These are phyloP conservation scores for Ogataea dorogensis DNA, from an alignment of 805 yeast genomes.

Conservation along the genomic window DNA sequence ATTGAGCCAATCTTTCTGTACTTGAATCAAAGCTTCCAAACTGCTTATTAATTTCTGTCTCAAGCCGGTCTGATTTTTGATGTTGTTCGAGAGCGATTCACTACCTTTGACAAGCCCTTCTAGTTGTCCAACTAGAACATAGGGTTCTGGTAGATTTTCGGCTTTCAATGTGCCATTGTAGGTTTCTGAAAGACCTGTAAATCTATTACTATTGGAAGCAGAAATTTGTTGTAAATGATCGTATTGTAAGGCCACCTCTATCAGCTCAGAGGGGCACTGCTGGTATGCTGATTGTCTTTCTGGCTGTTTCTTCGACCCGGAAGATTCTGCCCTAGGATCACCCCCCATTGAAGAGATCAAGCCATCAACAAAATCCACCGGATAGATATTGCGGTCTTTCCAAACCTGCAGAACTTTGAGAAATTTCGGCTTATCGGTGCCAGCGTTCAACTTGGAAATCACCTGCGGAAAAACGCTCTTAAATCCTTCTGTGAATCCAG, in stretches of 20 bases:
- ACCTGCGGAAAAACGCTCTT: constrained; percentile 46
- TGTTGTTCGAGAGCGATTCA: constrained; percentile 12
- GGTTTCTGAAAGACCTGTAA: constrained; percentile 22
- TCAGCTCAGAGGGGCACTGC: constrained; percentile 27
- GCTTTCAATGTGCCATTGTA: constrained; percentile 28
- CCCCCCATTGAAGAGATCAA: constrained; percentile 11
- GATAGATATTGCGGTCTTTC: constrained; percentile 52
- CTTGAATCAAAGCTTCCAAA: constrained; percentile 27
- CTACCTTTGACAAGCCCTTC: constrained; percentile 18
- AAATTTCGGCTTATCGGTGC: constrained; percentile 38
- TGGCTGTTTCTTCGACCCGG: constrained; percentile 2
- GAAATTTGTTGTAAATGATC: constrained; percentile 25
- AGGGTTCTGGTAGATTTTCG: constrained; percentile 34
- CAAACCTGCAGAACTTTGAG: constrained; percentile 55
- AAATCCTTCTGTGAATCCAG: constrained; percentile 59
- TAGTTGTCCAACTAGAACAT: constrained; percentile 27
- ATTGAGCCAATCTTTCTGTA: constrained; percentile 33
- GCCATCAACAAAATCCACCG: constrained; percentile 19
- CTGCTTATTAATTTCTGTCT: constrained; percentile 26
- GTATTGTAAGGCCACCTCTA: constrained; percentile 24
- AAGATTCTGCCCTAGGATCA: background rate
- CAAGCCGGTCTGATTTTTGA: constrained; percentile 16
- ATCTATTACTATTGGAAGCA: constrained; percentile 19
- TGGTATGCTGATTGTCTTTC: constrained; percentile 3
- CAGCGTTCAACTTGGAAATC: constrained; percentile 33